These are phyloP conservation scores for Danielia reshetovae DNA, from an alignment of 805 yeast genomes.

Conservation along the genomic window DNA sequence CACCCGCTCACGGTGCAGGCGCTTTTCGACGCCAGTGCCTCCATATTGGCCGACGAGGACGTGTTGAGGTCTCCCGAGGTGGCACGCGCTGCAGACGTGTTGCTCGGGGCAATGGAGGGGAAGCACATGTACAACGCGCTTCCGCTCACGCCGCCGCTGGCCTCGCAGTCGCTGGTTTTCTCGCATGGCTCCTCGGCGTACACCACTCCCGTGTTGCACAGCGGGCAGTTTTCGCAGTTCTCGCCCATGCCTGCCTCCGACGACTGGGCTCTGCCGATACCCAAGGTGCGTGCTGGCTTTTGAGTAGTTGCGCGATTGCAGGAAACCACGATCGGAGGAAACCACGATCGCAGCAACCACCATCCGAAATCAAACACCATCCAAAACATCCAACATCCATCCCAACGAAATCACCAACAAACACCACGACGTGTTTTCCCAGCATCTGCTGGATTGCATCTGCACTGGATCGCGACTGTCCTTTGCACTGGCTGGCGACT, in stretches of 20 bases:
- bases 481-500: background rate
- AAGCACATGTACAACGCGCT: slow-evolving; percentile 3
- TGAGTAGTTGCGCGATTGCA: background rate
- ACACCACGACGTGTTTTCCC: no score
- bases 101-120: slow-evolving; percentile 8
- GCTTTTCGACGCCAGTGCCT: slow-evolving; percentile 9
- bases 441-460: no score
- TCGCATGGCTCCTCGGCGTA: slow-evolving; percentile 19
- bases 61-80: slow-evolving; percentile 8
- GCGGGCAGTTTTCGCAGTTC: slow-evolving; percentile 6
- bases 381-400: no score
- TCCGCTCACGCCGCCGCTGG: slow-evolving; percentile 41
- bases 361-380: no score
- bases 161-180: slow-evolving; percentile 37
- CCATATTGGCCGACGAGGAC: slow-evolving; percentile 10
- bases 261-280: slow-evolving; percentile 17
- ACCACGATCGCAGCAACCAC: no score
- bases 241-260: slow-evolving; percentile 4
- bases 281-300: slow-evolving; percentile 6
- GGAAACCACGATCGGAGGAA: no score
- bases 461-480: background rate
- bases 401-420: no score
- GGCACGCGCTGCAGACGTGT: slow-evolving; percentile 12
- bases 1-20: slow-evolving; percentile 11
- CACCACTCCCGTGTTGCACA: slow-evolving; percentile 14